phyloP scores from a whole-genome alignment of 2,329 filamentous ascomycete species.

The Beauveria australis region DNA sequence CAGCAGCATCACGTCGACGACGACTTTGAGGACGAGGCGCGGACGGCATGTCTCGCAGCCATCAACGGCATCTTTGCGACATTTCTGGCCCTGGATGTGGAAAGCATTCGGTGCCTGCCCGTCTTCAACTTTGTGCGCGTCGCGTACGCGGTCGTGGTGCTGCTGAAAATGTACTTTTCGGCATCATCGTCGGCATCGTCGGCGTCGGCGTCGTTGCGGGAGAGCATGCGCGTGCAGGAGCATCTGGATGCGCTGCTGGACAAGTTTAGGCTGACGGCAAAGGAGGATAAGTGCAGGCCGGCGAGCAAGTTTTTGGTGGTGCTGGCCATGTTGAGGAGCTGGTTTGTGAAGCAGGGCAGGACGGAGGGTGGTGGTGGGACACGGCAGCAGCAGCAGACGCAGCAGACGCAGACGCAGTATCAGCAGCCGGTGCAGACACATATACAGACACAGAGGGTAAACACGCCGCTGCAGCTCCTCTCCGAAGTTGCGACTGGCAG shows the following conservation, averaged over 20 bases:
- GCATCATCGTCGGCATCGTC: conserved; percentile 24
- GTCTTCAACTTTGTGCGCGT: conserved; percentile 65
- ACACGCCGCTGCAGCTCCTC: conserved; percentile 47
- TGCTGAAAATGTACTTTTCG: conserved; percentile 67
- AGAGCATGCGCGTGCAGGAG: conserved; percentile 55
- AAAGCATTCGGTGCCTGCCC: conserved; percentile 54
- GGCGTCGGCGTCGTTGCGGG: conserved; percentile 21
- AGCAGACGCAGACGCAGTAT: conserved; percentile 12
- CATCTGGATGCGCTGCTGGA: conserved; percentile 64
- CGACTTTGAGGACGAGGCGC: conserved; percentile 46
- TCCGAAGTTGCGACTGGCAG: conserved; percentile 48
- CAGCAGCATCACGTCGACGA: not conserved
- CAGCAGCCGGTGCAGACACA: conserved; percentile 10
- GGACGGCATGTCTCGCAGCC: conserved; percentile 58
- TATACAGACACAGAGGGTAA: conserved; percentile 26
- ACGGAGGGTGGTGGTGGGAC: conserved; percentile 8
- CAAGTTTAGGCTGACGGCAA: conserved; percentile 57
- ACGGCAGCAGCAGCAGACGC: conserved; percentile 11
- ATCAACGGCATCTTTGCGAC: conserved; percentile 59
- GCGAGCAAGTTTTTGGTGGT: conserved; percentile 65
- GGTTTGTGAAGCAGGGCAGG: conserved; percentile 51
- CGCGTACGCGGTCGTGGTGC: conserved; percentile 61
- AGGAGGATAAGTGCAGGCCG: conserved; percentile 54
- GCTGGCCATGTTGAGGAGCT: conserved; percentile 59
- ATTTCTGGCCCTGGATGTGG: conserved; percentile 53